A percentile compares a stretch with the other conserved stretches of the same genome.
Evolutionary conservation across 108 stramenopile genomes (phyloP).

Genomic region (Schizochytrium sp.): DNA sequence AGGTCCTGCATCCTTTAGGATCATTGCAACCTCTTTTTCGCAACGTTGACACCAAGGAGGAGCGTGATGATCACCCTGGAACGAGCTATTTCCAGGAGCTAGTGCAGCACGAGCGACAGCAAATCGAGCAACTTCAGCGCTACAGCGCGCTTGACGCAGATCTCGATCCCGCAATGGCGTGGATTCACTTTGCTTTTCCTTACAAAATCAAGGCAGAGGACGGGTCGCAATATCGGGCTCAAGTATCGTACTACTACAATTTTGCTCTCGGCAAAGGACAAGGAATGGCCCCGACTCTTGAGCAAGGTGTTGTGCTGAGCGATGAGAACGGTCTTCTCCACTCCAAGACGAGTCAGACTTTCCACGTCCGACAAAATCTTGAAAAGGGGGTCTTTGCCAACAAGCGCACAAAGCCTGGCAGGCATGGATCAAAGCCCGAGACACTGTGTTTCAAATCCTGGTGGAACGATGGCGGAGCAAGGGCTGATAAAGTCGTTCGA

Average conservation of each 20-base stretch:
- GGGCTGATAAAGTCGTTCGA: not conserved
- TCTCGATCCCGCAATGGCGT: not conserved
- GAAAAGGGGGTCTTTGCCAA: not conserved
- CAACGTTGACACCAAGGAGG: not conserved
- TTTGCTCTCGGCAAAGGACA: not conserved
- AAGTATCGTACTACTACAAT: not conserved
- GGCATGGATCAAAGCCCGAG: not conserved
- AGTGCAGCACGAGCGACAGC: not conserved
- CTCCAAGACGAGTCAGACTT: not conserved
- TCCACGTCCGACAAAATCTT: not conserved
- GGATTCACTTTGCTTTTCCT: not conserved
- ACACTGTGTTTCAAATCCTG: not conserved
- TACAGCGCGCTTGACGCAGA: not conserved
- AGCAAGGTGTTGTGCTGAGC: not conserved
- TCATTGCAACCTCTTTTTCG: not conserved
- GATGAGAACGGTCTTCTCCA: not conserved
- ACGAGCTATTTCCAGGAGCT: not conserved
- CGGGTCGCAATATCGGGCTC: not conserved
- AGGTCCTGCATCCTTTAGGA: not conserved
- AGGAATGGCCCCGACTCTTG: not conserved
- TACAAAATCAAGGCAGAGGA: not conserved
- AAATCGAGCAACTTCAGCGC: not conserved
- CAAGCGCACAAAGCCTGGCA: not conserved
- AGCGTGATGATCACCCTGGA: not conserved
- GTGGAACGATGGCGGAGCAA: not conserved